Percentiles rank a stretch among this genome's conserved stretches.
phyloP scores from a whole-genome alignment of 371 early-diverging fungal species.

The Mucor piriformis region DNA sequence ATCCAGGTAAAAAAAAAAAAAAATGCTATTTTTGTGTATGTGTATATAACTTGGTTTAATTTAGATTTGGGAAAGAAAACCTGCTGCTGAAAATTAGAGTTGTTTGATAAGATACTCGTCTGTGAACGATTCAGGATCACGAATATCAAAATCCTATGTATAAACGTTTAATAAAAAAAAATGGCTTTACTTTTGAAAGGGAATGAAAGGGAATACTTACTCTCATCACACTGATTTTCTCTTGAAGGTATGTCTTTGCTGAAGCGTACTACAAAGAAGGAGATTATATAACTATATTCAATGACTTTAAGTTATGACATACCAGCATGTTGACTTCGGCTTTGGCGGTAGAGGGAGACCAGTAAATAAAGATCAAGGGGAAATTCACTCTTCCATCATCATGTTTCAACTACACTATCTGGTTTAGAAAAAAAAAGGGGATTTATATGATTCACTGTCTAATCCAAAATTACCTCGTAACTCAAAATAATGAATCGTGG shows the following conservation, averaged over 20 bases:
- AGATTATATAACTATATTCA: not conserved
- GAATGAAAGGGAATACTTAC: slow-evolving; percentile 32
- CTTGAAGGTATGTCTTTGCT: slow-evolving; percentile 66
- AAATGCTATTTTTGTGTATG: not conserved
- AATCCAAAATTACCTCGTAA: slow-evolving; percentile 50
- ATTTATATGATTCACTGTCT: not conserved
- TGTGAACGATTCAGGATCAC: slow-evolving; percentile 57
- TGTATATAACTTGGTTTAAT: not conserved
- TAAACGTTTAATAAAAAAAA: not conserved
- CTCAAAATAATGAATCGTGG: slow-evolving; percentile 75
- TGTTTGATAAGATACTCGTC: slow-evolving; percentile 53
- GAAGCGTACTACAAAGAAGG: slow-evolving; percentile 62
- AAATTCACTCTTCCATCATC: slow-evolving; percentile 68
- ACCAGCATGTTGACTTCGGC: slow-evolving; percentile 65
- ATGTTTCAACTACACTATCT: slow-evolving; percentile 44
- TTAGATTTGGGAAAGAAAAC: slow-evolving; percentile 36
- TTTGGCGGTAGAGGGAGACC: slow-evolving; percentile 62
- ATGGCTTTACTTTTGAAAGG: not conserved
- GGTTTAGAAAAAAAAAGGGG: too few species aligned
- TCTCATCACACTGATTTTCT: slow-evolving; percentile 54
- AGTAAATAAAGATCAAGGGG: slow-evolving; percentile 69
- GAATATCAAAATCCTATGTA: slow-evolving; percentile 58
- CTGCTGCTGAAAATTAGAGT: slow-evolving; percentile 7
- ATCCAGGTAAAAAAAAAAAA: slow-evolving; percentile 70
- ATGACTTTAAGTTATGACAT: not conserved